These are phyloP conservation scores for Cichorium intybus DNA, from an alignment of 140 eudicot genomes.

Conservation along the genomic window DNA sequence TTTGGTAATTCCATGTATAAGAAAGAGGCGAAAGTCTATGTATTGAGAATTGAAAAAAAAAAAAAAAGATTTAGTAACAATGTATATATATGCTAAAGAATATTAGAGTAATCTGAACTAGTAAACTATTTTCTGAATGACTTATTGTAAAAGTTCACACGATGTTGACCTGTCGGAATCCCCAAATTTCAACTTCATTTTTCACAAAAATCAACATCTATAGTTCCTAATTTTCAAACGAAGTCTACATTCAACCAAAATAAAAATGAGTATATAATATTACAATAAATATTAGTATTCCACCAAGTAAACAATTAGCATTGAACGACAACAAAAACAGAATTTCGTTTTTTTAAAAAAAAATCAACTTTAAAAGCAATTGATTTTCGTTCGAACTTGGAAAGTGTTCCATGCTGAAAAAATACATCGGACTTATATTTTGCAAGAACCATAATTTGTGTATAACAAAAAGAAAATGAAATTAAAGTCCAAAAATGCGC, in stretches of 20 bases:
- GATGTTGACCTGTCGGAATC: not conserved
- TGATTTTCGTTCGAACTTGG: not conserved
- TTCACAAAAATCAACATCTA: not conserved
- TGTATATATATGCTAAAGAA: too few species aligned
- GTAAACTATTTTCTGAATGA: too few species aligned
- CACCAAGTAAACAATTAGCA: constrained; percentile 3
- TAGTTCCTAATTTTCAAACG: not conserved
- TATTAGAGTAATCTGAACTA: too few species aligned
- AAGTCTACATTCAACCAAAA: not conserved
- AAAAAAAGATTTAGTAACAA: too few species aligned
- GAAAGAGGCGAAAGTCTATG: too few species aligned
- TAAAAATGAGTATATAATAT: too few species aligned
- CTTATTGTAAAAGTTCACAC: too few species aligned
- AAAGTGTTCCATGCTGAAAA: not conserved
- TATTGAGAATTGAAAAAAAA: too few species aligned
- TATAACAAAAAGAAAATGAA: not conserved
- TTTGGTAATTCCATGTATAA: too few species aligned
- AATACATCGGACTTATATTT: not conserved
- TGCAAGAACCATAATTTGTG: not conserved
- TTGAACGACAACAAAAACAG: not conserved
- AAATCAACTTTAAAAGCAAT: not conserved
- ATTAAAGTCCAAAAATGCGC: constrained; percentile 55
- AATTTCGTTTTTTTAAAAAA: not conserved
- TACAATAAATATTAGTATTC: not conserved
- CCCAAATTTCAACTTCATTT: not conserved